Percentiles rank a stretch among this genome's conserved stretches.
These are phyloP conservation scores for Lachnellula hyalina DNA, from an alignment of 2,329 filamentous ascomycete genomes.

Conservation along the genomic window DNA sequence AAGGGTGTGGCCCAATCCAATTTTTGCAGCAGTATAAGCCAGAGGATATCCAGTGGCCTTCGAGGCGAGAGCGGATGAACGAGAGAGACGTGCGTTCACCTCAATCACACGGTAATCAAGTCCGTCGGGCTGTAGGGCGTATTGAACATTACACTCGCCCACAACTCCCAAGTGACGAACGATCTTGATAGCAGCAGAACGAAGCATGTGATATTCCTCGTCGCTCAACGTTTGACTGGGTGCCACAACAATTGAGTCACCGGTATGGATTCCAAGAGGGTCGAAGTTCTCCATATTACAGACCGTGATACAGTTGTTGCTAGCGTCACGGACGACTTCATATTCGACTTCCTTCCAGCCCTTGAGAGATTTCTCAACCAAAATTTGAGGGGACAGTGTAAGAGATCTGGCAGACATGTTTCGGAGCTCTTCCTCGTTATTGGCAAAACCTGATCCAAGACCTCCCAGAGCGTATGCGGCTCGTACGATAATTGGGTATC, in stretches of 20 bases:
- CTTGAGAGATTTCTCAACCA: constrained; percentile 98
- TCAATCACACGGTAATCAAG: constrained; percentile 98
- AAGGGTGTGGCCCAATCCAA: constrained; percentile 89
- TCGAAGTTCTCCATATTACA: constrained; percentile 99
- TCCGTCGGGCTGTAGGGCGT: constrained; percentile 91
- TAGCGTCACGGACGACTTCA: constrained; percentile 92
- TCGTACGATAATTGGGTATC: constrained; percentile 96
- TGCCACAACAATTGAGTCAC: constrained; percentile 97
- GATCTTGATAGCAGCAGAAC: constrained; percentile 95
- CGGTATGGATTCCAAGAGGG: constrained; percentile 93
- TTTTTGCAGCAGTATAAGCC: constrained; percentile 97
- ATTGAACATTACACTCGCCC: constrained; percentile 98
- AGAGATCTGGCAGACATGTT: constrained; percentile 90
- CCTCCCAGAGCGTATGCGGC: constrained; percentile 95
- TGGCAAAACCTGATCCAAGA: constrained; percentile 92
- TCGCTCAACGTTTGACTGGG: constrained; percentile 95
- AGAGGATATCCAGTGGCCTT: constrained; percentile 98
- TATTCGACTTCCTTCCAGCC: constrained; percentile 99
- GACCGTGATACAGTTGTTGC: constrained; percentile 98
- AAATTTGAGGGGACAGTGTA: constrained; percentile 88
- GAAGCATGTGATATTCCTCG: constrained; percentile 99
- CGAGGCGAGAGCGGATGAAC: constrained; percentile 92
- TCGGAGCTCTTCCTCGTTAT: constrained; percentile 87
- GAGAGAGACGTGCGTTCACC: constrained; percentile 96
- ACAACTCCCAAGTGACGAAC: constrained; percentile 95